Evolutionary conservation across 1,139 yeast species (phyloP), one percentile per base, ranked within the genome.

Genomic region (Suhomyces kunorum): DNA sequence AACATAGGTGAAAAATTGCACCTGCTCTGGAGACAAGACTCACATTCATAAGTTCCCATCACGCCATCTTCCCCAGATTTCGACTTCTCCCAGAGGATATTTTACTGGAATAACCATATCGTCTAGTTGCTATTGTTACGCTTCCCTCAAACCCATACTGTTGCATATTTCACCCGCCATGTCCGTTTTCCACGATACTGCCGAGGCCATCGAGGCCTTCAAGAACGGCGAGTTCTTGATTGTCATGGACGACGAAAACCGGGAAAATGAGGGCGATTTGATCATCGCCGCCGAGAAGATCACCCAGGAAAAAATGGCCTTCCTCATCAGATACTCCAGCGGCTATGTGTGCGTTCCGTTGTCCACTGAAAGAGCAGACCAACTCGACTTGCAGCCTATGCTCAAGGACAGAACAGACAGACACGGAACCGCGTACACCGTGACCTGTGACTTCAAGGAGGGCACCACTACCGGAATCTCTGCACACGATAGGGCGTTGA

Each of bases 391-490:
- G 45, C 96, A 90, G 27, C 76, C 87, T 38, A 86, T 94, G 95
- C 66, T 82, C 41, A 67, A 74, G 13, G 62, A 76, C 47, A 60
- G 63, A 50, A 75, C 85, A 7, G 98, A 94, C 60, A 81, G 95
- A 61, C 97, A 92, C 57, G 95, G 96, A 11, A 94, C 99, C 6
- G 98, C 98, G 3, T 94, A 92, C 65, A 92, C 98, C 1, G 81
- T 92, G 36, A 87, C 98, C 2, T 87, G 89, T 44, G 99, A 94
- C 62, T 81, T 71, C 50, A 80, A 74, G 26, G 76, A 80, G 41
- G 96, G 95, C 24, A 90, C 98, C 27, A 87, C 98, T n/a, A 92
- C 98, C 0, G 99, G 99, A 12, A 94, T 92, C 40, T 85, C 95
- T 24, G 98, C 98, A 6, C 83, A 83, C 54, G 99, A 94, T 63